These are phyloP conservation scores for Polysphondylium violaceum DNA, from an alignment of 78 protist species.

Conservation along the genomic window DNA sequence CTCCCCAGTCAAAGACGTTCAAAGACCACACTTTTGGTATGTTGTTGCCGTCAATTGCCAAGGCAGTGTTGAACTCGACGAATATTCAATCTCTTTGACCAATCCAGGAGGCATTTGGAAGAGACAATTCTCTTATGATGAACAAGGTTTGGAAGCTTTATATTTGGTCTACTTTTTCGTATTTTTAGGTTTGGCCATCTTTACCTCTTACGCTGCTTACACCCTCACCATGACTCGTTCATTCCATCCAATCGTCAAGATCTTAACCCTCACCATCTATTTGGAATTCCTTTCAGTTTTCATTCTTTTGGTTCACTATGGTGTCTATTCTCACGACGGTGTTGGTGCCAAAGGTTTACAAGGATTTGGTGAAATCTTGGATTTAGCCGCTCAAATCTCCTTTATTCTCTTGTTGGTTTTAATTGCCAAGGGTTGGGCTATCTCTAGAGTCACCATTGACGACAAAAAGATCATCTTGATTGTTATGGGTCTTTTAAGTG, in stretches of 20 bases:
- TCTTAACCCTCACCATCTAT: not conserved
- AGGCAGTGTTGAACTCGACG: not conserved
- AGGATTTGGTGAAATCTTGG: conserved; percentile 81
- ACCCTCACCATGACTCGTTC: not conserved
- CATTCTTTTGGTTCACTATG: conserved; percentile 59
- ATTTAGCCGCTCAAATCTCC: conserved; percentile 62
- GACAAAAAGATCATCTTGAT: conserved; percentile 49
- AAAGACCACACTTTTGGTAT: conserved; percentile 73
- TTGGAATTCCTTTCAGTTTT: conserved; percentile 76
- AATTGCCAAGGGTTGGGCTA: conserved; percentile 83
- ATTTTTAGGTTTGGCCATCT: conserved; percentile 32
- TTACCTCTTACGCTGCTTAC: conserved; percentile 12
- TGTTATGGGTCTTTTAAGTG: conserved; percentile 58
- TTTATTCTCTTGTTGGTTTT: conserved; percentile 66
- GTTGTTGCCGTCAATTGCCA: conserved; percentile 68
- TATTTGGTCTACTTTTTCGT: conserved; percentile 70
- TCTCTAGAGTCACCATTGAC: conserved; percentile 54
- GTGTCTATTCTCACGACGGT: conserved; percentile 75
- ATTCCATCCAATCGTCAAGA: conserved; percentile 75
- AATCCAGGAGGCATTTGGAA: conserved; percentile 48
- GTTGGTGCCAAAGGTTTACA: conserved; percentile 65
- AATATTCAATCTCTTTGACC: conserved; percentile 9
- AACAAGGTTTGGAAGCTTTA: conserved; percentile 76
- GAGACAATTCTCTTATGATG: conserved; percentile 59
- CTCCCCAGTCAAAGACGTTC: not conserved